phyloP scores from a whole-genome alignment of 345 rosid genomes.

The Ailanthus altissimus region DNA sequence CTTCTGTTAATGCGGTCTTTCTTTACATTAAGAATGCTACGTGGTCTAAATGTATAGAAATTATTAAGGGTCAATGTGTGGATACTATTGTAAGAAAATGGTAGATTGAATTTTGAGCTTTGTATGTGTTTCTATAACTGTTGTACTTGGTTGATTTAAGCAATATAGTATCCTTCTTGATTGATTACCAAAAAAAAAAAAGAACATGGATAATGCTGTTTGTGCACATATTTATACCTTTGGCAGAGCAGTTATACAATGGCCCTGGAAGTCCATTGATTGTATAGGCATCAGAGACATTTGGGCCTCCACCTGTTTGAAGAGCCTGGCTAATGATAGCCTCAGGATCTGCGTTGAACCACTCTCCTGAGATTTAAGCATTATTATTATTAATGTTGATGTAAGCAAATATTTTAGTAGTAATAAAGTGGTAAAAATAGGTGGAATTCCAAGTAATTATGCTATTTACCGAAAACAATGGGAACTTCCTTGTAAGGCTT shows the following conservation, averaged over 20 bases:
- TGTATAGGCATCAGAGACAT: slow-evolving; percentile 78
- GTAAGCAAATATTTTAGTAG: too few relatives aligned
- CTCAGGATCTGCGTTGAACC: slow-evolving; percentile 72
- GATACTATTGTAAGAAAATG: too few relatives aligned
- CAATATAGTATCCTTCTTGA: too few relatives aligned
- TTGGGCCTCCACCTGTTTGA: slow-evolving; percentile 74
- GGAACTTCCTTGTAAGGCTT: slow-evolving; percentile 82
- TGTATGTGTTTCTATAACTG: too few relatives aligned
- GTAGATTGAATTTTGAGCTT: too few relatives aligned
- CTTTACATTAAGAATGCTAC: too few relatives aligned
- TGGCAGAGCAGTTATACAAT: slow-evolving; percentile 69
- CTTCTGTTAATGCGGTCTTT: too few relatives aligned
- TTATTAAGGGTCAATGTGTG: too few relatives aligned
- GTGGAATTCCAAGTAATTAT: neutral
- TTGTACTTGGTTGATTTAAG: too few relatives aligned
- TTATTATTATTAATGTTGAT: neutral
- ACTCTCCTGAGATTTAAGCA: slow-evolving; percentile 54
- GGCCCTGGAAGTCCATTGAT: slow-evolving; percentile 81
- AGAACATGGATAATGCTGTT: neutral
- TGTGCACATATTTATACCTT: slow-evolving; percentile 35
- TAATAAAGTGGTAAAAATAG: too few relatives aligned
- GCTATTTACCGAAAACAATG: slow-evolving; percentile 55
- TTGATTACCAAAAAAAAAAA: too few relatives aligned
- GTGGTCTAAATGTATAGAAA: too few relatives aligned
- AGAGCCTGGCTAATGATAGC: slow-evolving; percentile 67